Evolutionary conservation across 768 basidiomycete species (phyloP), one percentile per base, ranked within the genome.

Genomic region (Naganishia kalamii): DNA sequence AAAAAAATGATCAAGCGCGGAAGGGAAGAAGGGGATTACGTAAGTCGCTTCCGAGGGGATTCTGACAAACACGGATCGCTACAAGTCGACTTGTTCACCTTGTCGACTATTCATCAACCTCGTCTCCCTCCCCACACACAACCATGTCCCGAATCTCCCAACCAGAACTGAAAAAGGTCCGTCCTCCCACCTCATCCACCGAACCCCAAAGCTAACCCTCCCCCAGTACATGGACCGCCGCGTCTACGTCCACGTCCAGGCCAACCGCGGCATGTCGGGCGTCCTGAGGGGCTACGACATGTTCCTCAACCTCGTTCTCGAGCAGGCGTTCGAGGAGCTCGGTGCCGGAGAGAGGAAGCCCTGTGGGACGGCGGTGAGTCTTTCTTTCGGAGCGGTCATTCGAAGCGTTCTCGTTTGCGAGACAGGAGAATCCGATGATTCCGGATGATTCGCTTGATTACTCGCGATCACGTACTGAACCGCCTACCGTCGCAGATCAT

Each of bases 141-240:
- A 54, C 40, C 25, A 64, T 64, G 63, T 64, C 63, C 46, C 52
- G 76, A 82, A 89, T 91, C 72, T 90, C 92, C 48, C 91, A 96
- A 79, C 94, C 94, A 67, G 94, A 98, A 78, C 84, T 98, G 67
- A 98, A 96, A 84, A 98, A 94, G 87, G 94, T 92, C n/a, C 60
- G 75, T 72, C 12, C 60, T 23, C 62, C 25, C 57, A 23, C 29
- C 12, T 23, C 47, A 71, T 46, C 47, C 57, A 33, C 57, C 59
- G 50, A 23, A 15, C 40, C 12, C n/a, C 3, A 21, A 13, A 25
- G 19, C 54, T 29, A 19, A 65, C 60, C 33, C 23, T 27, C 11
- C 60, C 46, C 43, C 78, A 98, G 90, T 99, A 96, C 77, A 98
- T 99, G 93, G 96, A 99, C 84, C 94, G 97, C 82, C 89, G 88